Conservation (phyloP, 2,329 filamentous ascomycete species). For the Pseudogymnoascus sp. region DNA sequence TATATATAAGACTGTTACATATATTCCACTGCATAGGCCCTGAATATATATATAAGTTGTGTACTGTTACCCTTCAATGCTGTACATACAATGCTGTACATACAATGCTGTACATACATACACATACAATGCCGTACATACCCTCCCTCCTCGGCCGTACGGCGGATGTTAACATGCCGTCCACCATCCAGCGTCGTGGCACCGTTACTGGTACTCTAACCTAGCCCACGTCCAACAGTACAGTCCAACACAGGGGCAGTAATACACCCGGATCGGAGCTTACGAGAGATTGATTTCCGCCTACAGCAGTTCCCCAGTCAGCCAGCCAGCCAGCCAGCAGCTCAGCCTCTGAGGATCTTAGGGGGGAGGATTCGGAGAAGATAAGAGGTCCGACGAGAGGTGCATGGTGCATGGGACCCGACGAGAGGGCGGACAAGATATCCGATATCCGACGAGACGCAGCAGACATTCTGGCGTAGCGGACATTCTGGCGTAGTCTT, state of each 20-base stretch:
- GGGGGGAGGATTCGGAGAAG: not conserved
- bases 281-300: not conserved
- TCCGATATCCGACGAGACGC: not conserved
- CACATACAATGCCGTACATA: not conserved
- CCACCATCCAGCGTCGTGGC: not conserved
- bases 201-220: not conserved
- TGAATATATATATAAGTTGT: not conserved
- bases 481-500: not conserved
- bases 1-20: no score
- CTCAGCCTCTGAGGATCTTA: not conserved
- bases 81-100: not conserved
- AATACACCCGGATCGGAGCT: not conserved
- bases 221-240: not conserved
- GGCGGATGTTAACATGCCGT: not conserved
- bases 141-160: not conserved
- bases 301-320: not conserved
- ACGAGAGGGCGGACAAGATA: not conserved
- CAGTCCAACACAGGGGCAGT: not conserved
- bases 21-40: not conserved
- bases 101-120: not conserved
- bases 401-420: no score
- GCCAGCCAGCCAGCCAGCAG: not conserved
- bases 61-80: not conserved
- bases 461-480: not conserved
- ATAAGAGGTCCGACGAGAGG: not conserved